Evolutionary conservation across 2,329 filamentous ascomycete species (phyloP), one percentile per base, ranked within the genome.

Genomic region (Sclerotiophoma versabilis): DNA sequence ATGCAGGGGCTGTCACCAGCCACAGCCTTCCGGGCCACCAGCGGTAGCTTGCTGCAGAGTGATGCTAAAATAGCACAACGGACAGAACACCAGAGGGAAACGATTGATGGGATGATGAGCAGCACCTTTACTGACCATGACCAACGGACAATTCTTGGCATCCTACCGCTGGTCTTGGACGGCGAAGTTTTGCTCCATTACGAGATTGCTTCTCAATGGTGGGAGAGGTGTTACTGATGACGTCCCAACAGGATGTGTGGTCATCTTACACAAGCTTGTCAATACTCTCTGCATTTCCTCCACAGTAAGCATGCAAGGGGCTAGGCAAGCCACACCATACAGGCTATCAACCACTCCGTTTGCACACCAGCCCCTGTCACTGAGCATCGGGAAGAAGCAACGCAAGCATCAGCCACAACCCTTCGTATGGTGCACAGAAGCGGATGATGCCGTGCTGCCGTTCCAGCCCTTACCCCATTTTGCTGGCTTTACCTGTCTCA

Each of bases 31-130:
- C n/a, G 36, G 27, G n/a, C 32, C 22, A 27, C 25, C 39, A 38
- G 14, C 30, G 26, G 27, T 52, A 42, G 27, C 15, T 36, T 27
- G 20, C 26, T 54, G 50, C 39, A 54, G 41, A 4, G 25, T 38
- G 38, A 33, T 48, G 30, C 32, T 39, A 54, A 54, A 54, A 54
- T 54, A 54, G 50, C 19, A 43, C 43, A 19, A 33, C 51, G 39
- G 38, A 42, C 23, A 36, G 23, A 19, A 47, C 49, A 36, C 49
- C 37, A 47, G 23, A 34, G 49, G 22, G 23, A 3, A 51, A 22
- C 19, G 12, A 39, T 38, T 26, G 26, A 34, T 22, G 20, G 33
- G 9, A 20, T 17, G 37, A 33, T 23, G 50, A 43, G 49, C 42
- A 42, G 36, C n/a, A 46, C 39, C 27, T 22, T 27, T 11, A 2